Base-by-base conservation (phyloP, 257 asterid species). In the Cruciata laevipes region DNA sequence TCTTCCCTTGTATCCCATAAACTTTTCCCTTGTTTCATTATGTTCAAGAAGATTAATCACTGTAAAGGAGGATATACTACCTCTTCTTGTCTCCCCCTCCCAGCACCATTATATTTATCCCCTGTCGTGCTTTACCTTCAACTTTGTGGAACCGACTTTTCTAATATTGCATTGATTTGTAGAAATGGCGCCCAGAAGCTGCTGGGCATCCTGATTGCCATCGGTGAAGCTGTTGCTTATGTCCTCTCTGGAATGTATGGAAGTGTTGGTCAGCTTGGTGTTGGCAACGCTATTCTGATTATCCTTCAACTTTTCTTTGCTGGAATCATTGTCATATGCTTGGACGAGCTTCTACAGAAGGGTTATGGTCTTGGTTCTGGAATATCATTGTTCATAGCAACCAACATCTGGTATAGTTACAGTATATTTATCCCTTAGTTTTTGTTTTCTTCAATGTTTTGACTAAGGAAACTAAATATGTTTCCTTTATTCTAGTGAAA, bases 201-300 rank as follows among this genome's bases (percentile, higher is more conserved):
- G 51, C 60, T 83, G 66, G 95, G 90, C 33, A 84, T 87, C 73
- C 74, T 87, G 80, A 87, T 87, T 33, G 90, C 90, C 13, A 77
- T 87, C 32, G 90, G 95, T 37, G 87, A 87, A 69, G 95, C 90
- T 31, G 95, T 83, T 76, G 95, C 86, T 30, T 87, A 87, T 64
- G 90, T 87, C 31, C 85, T 87, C 37, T 87, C 88, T 3, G 95
- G 95, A 76, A 84, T 84, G 95, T 87, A 87, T 64, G 95, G 90
- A 56, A 87, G 87, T 57, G 87, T 87, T n/a, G 75, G 70, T 58
- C 90, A 82, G 63, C 84, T 87, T 58, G 95, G 95, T 4, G 87
- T 87, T n/a, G 90, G 90, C 55, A 87, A 87, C 55, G 90, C 95
- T n/a, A 75, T 87, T 76, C 79, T 87, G 61, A 87, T 87, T 6